phyloP scores from a whole-genome alignment of 768 basidiomycete species.

The Mrakia frigida region DNA sequence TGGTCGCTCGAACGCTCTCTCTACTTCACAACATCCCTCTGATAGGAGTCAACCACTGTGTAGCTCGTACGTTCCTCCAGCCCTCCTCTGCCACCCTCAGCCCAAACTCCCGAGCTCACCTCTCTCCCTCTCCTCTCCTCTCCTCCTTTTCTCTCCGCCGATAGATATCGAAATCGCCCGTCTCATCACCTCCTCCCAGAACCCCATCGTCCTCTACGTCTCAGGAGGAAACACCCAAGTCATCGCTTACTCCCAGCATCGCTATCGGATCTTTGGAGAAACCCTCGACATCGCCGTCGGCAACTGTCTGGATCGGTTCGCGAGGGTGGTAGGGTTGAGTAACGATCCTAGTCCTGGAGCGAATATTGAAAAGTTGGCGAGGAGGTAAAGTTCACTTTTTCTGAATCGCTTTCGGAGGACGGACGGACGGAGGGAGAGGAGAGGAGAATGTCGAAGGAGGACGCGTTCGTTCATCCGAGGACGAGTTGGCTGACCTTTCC shows the following conservation, averaged over 20 bases:
- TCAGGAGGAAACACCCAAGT: conserved; percentile 99
- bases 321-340: conserved; percentile 83
- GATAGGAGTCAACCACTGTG: conserved; percentile 97
- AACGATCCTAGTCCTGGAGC: conserved; percentile 96
- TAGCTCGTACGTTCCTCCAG: conserved; percentile 68
- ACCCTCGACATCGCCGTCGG: conserved; percentile 99
- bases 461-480: background rate
- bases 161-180: conserved; percentile 98
- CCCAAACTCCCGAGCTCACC: background rate
- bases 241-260: conserved; percentile 94
- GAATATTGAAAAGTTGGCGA: conserved; percentile 94
- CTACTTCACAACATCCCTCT: conserved; percentile 84
- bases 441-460: background rate
- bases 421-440: too few species aligned
- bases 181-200: conserved; percentile 84
- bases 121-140: conserved; percentile 1
- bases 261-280: conserved; percentile 97
- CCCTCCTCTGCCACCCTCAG: too few species aligned
- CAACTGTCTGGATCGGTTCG: conserved; percentile 96
- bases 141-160: background rate
- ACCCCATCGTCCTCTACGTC: conserved; percentile 95
- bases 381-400: too few species aligned
- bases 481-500: background rate
- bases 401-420: too few species aligned
- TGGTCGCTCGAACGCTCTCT: conserved; percentile 86